Base-by-base conservation (phyloP, 2,329 filamentous ascomycete species). In the Trichoderma endophyticum region DNA sequence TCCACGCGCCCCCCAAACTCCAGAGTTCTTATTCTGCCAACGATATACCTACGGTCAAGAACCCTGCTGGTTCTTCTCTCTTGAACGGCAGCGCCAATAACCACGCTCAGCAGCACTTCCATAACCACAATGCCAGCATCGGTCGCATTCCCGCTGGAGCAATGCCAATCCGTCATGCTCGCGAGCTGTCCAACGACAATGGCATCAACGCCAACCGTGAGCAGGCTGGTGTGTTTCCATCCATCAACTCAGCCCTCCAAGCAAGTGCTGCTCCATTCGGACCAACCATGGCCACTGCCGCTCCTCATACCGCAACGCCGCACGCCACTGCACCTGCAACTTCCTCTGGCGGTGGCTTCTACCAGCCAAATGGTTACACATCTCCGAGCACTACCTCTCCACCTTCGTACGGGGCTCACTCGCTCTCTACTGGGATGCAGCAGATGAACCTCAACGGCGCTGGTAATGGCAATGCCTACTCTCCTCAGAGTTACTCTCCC, bases 11-110 rank as follows among this genome's bases (percentile, higher is more conserved):
- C 43, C 90, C 91, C 34, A 94, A 93, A 84, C 82, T 97, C 72
- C 93, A 95, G 82, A 91, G 92, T 59, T 98, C 95, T 0, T 98
- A 93, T 83, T 98, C 96, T 11, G 90, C 93, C 69, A 96, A 92
- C 81, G 95, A 98, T 78, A 87, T 98, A 24, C 93, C 94, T 5
- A 97, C 94, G 8, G 85, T 94, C 78, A 97, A 96, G 87, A 91
- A 86, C 75, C 85, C 88, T 69, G 87, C 88, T 70, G 86, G 83
- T 62, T 81, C 86, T 62, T 77, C 79, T 39, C 78, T 81, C 70
- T 78, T 83, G 69, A 80, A 80, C 39, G 79, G 79, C 77, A 87
- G 84, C 73, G 83, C 85, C 72, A 89, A 89, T 79, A 88, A 87
- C 73, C 88, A 90, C 76, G 88, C 88, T 3, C 87, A 89, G 80